Conservation (phyloP, 2,329 filamentous ascomycete species). For the Hypoxylon sp. region DNA sequence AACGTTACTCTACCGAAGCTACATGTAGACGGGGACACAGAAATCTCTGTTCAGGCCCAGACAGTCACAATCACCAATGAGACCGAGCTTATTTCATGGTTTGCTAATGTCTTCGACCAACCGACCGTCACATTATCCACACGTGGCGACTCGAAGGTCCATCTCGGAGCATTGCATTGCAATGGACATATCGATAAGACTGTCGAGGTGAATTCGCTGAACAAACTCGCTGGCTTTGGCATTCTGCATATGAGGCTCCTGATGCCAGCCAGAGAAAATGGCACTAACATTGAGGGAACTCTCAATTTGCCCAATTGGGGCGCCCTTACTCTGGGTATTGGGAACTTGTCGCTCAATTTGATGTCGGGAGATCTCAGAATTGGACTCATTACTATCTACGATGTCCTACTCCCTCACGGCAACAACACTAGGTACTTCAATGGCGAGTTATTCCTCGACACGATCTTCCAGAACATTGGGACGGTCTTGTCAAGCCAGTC, state of each 20-base stretch:
- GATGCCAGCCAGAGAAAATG: constrained; percentile 56
- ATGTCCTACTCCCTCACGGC: constrained; percentile 60
- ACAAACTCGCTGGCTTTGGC: constrained; percentile 58
- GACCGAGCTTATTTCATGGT: constrained; percentile 58
- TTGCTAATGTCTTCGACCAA: constrained; percentile 59
- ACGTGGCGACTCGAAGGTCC: constrained; percentile 56
- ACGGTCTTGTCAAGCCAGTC: constrained; percentile 58
- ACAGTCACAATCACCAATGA: constrained; percentile 57
- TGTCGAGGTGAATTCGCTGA: constrained; percentile 58
- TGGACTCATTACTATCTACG: constrained; percentile 58
- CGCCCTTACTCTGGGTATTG: constrained; percentile 60
- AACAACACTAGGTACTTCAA: constrained; percentile 61
- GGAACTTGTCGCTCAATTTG: constrained; percentile 64
- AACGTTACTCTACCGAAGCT: constrained; percentile 55
- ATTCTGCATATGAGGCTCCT: constrained; percentile 57
- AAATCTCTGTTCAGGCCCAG: constrained; percentile 56
- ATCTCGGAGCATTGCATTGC: constrained; percentile 59
- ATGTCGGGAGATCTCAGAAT: constrained; percentile 59
- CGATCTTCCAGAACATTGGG: constrained; percentile 60
- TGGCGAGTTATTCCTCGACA: constrained; percentile 60
- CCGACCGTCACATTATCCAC: constrained; percentile 57
- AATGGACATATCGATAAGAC: constrained; percentile 60
- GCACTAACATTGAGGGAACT: constrained; percentile 61
- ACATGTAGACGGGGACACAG: constrained; percentile 57
- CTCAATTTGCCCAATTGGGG: constrained; percentile 64